These are phyloP conservation scores for Penicillium sp. DNA, from an alignment of 2,329 filamentous ascomycete species.

Conservation along the genomic window DNA sequence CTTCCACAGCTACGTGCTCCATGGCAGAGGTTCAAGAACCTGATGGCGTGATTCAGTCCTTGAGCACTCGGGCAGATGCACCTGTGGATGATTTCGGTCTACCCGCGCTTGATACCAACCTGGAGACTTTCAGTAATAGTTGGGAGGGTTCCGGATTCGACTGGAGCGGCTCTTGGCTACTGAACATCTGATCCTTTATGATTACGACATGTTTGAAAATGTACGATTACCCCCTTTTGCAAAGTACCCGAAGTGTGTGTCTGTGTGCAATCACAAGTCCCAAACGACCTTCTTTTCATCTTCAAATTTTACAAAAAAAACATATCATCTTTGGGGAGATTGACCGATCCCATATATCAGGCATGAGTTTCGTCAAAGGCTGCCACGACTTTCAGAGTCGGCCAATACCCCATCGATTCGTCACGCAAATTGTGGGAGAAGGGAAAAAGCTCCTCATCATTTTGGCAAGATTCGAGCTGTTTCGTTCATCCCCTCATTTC, in stretches of 20 bases:
- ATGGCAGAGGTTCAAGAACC: constrained; percentile 18
- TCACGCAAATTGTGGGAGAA: too few species aligned
- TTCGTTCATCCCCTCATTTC: neutral
- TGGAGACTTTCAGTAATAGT: constrained; percentile 17
- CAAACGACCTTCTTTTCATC: too few species aligned
- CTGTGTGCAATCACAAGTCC: too few species aligned
- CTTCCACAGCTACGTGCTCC: constrained; percentile 10
- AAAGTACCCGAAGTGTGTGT: too few species aligned
- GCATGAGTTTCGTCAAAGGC: too few species aligned
- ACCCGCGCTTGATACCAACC: constrained; percentile 11
- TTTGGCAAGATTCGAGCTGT: neutral
- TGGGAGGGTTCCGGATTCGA: constrained; percentile 25
- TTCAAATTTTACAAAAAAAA: too few species aligned
- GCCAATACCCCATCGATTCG: too few species aligned
- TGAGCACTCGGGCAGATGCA: constrained; percentile 10
- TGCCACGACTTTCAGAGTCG: too few species aligned
- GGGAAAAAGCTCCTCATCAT: neutral
- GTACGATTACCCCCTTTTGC: too few species aligned
- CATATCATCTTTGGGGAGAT: too few species aligned
- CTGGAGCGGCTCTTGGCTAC: constrained; percentile 23
- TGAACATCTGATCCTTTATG: constrained; percentile 14
- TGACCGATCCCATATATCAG: too few species aligned
- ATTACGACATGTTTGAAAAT: neutral
- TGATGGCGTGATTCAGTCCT: constrained; percentile 4
- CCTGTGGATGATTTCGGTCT: constrained; percentile 9